These are phyloP conservation scores for Cyclotella kingstonii DNA, from an alignment of 108 stramenopile species.

Conservation along the genomic window DNA sequence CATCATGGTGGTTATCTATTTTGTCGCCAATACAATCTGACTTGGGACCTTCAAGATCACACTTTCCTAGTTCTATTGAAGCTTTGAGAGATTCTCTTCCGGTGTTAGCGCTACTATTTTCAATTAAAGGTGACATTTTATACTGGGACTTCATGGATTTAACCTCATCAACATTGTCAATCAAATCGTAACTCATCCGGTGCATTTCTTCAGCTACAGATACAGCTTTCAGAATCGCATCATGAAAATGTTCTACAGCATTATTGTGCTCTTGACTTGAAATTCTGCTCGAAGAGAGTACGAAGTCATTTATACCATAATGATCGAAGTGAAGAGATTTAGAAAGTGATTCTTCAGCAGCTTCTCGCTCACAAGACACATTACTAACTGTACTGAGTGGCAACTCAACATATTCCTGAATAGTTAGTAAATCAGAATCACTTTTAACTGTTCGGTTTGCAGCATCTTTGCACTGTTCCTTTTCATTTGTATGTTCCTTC, in stretches of 20 bases:
- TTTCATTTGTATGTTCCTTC: too few species aligned
- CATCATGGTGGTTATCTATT: too few species aligned
- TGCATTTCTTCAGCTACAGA: slow-evolving; percentile 12
- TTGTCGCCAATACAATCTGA: neutral
- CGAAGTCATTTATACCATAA: neutral
- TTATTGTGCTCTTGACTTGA: neutral
- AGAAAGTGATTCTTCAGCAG: too few species aligned
- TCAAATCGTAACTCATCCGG: neutral
- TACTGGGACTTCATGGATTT: neutral
- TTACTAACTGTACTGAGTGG: too few species aligned
- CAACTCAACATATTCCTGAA: too few species aligned
- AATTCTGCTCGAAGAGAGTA: neutral
- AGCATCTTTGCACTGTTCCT: too few species aligned
- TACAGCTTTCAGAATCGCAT: slow-evolving; percentile 15
- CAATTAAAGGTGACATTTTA: neutral
- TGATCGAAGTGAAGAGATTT: neutral
- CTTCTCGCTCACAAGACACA: too few species aligned
- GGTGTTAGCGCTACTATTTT: neutral
- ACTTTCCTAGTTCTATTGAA: too few species aligned
- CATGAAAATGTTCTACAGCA: slow-evolving; percentile 18
- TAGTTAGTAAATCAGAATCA: too few species aligned
- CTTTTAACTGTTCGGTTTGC: too few species aligned
- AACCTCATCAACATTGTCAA: neutral
- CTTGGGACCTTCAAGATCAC: too few species aligned
- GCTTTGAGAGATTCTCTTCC: too few species aligned